These are phyloP conservation scores for Zygosaccharomyces sapae DNA, from an alignment of 1,139 yeast genomes.

Conservation along the genomic window DNA sequence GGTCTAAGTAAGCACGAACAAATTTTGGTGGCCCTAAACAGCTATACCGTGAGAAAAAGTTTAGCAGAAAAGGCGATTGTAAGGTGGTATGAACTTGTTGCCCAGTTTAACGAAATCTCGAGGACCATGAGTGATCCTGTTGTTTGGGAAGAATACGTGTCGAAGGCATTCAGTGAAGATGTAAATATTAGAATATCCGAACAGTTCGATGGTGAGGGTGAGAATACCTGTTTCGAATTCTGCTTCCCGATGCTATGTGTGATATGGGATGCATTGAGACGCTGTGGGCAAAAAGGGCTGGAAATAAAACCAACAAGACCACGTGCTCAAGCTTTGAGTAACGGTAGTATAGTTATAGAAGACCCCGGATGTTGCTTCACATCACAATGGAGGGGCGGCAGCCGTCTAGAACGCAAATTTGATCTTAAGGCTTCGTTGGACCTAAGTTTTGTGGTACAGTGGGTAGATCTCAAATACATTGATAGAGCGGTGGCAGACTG, in stretches of 20 bases:
- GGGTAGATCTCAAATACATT: conserved; percentile 54
- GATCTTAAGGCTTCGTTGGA: conserved; percentile 58
- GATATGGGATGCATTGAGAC: conserved; percentile 51
- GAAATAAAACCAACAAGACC: conserved; percentile 60
- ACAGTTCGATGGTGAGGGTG: conserved; percentile 43
- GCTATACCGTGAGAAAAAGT: background rate
- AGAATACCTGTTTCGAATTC: conserved; percentile 65
- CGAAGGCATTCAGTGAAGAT: conserved; percentile 47
- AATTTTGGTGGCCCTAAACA: background rate
- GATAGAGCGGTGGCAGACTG: conserved; percentile 22
- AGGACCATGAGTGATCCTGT: conserved; percentile 38
- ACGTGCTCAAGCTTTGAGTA: conserved; percentile 61
- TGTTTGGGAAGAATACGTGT: conserved; percentile 46
- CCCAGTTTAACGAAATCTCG: conserved; percentile 25
- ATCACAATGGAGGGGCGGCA: conserved; percentile 63
- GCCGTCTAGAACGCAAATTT: conserved; percentile 59
- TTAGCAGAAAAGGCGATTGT: conserved; percentile 26
- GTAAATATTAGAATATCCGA: conserved; percentile 46
- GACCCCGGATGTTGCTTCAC: conserved; percentile 55
- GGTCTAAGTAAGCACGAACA: background rate
- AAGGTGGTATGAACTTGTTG: conserved; percentile 25
- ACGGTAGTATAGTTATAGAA: conserved; percentile 61
- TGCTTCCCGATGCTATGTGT: conserved; percentile 62
- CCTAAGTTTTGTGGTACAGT: conserved; percentile 60
- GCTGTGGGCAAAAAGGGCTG: conserved; percentile 53